Evolutionary conservation across 176 grass and related monocot species (phyloP), one percentile per base, ranked within the genome.

Genomic region (Phyllostachys edulis): DNA sequence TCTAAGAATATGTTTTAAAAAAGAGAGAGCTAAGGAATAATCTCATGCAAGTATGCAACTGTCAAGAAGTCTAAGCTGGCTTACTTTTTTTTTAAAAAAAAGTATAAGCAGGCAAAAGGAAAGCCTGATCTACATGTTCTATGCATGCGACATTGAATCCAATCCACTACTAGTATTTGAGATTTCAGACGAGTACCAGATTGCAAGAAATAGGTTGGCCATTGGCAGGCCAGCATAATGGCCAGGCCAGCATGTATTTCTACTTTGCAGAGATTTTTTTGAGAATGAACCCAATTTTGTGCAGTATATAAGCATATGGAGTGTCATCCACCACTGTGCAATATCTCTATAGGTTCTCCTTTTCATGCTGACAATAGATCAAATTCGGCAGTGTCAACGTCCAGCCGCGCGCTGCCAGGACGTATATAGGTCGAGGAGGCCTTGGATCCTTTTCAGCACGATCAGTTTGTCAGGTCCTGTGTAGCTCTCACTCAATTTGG

Each of bases 381-480:
- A 32, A 63, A 32, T 32, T 63, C 61, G 61, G 61, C 26, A 7
- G 11, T 14, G 24, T 62, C 60, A 27, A 62, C n/a, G 60, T 29
- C n/a, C 60, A 62, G 60, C 60, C 4, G 9, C n/a, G 54, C 54
- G 56, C n/a, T 60, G n/a, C 49, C 63, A 80, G 12, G 39, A 26
- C 20, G 42, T 67, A 44, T 67, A 44, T 72, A 36, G 18, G 46
- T 56, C 4, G n/a, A 60, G 39, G 15, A 45, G 26, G 47, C 61
- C 17, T 67, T 82, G 78, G 85, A 82, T 87, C 62, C 78, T 82
- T 87, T 73, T 81, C 78, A 61, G 78, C 27, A 24, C 69, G 45
- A 56, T 61, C 49, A 61, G 26, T 61, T 76, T 82, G 85, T 62
- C 63, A 61, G 62, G 49, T 36, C 51, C 18, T 15, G 26, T 39